These are phyloP conservation scores for Claviceps sp. DNA, from an alignment of 2,329 filamentous ascomycete species.

Conservation along the genomic window DNA sequence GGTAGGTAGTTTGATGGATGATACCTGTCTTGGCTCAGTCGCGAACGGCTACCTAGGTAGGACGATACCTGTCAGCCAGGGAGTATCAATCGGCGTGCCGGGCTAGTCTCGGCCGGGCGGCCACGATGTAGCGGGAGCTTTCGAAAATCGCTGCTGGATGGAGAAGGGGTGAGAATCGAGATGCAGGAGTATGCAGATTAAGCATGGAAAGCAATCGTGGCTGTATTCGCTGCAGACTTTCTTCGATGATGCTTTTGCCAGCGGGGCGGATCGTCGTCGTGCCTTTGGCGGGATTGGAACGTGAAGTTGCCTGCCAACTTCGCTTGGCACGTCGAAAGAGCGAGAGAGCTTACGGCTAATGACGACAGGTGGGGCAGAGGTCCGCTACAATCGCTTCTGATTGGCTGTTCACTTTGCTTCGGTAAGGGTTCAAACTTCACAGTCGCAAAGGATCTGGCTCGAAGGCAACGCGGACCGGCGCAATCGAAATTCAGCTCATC, in stretches of 20 bases:
- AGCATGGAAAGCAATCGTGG: neutral
- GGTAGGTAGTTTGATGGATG: neutral
- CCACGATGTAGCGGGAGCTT: neutral
- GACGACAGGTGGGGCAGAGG: neutral
- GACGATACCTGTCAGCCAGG: neutral
- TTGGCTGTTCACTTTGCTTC: neutral
- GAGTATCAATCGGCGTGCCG: neutral
- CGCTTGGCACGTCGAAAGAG: neutral
- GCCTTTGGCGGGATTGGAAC: neutral
- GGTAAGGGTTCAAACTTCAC: neutral
- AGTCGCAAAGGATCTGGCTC: too few relatives aligned
- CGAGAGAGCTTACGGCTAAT: neutral
- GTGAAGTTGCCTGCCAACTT: neutral
- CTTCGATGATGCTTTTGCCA: neutral
- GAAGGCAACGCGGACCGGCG: too few relatives aligned
- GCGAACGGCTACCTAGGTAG: neutral
- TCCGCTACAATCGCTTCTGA: neutral
- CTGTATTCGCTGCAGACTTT: neutral
- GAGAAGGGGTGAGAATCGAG: neutral
- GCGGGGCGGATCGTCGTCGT: neutral
- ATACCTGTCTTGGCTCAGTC: neutral
- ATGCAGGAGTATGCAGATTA: neutral
- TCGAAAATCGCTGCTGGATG: neutral
- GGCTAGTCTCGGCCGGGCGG: slow-evolving; percentile 3
- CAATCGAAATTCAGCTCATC: too few relatives aligned